These are phyloP conservation scores for Tulasnella sp. DNA, from an alignment of 768 basidiomycete genomes.

Conservation along the genomic window DNA sequence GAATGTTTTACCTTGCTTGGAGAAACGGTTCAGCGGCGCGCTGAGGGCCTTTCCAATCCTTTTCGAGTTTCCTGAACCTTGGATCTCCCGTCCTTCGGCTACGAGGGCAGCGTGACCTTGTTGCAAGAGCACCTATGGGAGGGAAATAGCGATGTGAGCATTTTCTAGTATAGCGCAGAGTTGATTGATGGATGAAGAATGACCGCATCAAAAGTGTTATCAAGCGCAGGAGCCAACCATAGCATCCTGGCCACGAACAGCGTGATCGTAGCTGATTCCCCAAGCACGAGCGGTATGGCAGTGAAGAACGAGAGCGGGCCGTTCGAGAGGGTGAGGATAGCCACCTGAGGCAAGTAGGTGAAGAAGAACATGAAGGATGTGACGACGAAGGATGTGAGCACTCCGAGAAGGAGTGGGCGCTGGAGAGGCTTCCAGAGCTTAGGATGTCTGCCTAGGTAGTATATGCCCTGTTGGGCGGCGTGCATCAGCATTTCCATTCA, in stretches of 20 bases:
- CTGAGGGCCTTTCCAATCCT: slow-evolving; percentile 40
- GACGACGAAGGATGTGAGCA: slow-evolving; percentile 20
- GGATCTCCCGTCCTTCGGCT: slow-evolving; percentile 29
- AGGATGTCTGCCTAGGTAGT: slow-evolving; percentile 18
- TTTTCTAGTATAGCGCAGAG: too few relatives aligned
- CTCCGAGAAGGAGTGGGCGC: slow-evolving; percentile 15
- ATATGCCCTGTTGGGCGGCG: slow-evolving; percentile 17
- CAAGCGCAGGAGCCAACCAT: slow-evolving; percentile 33
- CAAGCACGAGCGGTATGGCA: slow-evolving; percentile 37
- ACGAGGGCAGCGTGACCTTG: slow-evolving; percentile 35
- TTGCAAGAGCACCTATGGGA: slow-evolving; percentile 28
- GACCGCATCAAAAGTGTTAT: slow-evolving; percentile 39
- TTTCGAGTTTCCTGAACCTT: slow-evolving; percentile 27
- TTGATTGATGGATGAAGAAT: too few relatives aligned
- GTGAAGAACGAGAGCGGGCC: slow-evolving; percentile 53
- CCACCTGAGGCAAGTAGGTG: slow-evolving; percentile 57
- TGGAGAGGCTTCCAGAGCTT: slow-evolving; percentile 19
- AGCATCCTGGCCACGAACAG: slow-evolving; percentile 37
- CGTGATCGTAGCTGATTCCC: slow-evolving; percentile 34
- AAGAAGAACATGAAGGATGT: slow-evolving; percentile 37
- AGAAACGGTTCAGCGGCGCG: slow-evolving; percentile 31
- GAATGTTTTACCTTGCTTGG: slow-evolving; percentile 17
- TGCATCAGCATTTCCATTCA: too few relatives aligned
- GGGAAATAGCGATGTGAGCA: too few relatives aligned
- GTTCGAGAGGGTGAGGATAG: slow-evolving; percentile 47